Conservation (phyloP, 208 protist species). For the Trypanosoma lewisi region DNA sequence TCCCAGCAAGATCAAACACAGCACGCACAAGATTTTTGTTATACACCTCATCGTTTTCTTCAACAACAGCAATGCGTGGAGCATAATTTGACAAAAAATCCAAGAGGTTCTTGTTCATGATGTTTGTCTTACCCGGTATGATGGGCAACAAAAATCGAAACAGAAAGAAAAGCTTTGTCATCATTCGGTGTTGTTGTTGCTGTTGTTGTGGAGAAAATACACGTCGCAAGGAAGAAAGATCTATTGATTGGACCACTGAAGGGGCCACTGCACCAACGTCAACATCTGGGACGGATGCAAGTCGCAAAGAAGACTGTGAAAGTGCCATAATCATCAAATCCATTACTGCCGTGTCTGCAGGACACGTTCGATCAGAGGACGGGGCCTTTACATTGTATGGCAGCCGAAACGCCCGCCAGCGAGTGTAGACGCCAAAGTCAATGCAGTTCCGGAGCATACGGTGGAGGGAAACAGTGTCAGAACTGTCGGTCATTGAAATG, state of each 20-base stretch:
- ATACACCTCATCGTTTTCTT: neutral
- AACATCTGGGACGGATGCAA: slow-evolving; percentile 22
- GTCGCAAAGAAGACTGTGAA: slow-evolving; percentile 13
- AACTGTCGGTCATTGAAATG: neutral
- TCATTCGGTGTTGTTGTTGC: slow-evolving; percentile 33
- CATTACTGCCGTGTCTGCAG: slow-evolving; percentile 38
- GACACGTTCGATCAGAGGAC: slow-evolving; percentile 3
- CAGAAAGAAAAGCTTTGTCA: slow-evolving; percentile 38
- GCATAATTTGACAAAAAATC: slow-evolving; percentile 34
- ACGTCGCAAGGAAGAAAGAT: slow-evolving; percentile 16
- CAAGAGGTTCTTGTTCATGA: slow-evolving; percentile 32
- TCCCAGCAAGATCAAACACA: slow-evolving; percentile 33
- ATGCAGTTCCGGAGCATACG: slow-evolving; percentile 49
- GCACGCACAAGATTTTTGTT: slow-evolving; percentile 1
- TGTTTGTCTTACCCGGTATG: slow-evolving; percentile 42
- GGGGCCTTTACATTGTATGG: slow-evolving; percentile 82
- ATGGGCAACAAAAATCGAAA: slow-evolving; percentile 71
- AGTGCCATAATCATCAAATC: slow-evolving; percentile 49
- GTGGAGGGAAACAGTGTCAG: slow-evolving; percentile 5
- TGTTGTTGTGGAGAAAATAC: slow-evolving; percentile 18
- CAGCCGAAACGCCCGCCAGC: slow-evolving; percentile 83
- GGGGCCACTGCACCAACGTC: slow-evolving; percentile 26
- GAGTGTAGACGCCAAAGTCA: slow-evolving; percentile 85
- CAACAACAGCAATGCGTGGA: neutral
- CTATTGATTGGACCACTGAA: slow-evolving; percentile 28